These are phyloP conservation scores for Alternaria conjuncta DNA, from an alignment of 2,329 filamentous ascomycete species.

Conservation along the genomic window DNA sequence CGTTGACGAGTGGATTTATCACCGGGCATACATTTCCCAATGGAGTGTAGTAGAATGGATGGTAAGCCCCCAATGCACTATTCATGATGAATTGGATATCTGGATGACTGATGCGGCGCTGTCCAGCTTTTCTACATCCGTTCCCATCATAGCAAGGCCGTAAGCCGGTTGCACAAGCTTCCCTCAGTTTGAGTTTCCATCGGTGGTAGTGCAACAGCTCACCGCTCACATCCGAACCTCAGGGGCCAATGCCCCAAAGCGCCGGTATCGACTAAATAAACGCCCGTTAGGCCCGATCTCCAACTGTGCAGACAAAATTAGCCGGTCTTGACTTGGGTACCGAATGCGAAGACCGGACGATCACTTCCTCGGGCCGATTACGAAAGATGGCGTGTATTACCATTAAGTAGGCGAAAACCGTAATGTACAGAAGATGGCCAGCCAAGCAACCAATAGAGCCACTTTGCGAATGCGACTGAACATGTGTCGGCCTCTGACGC, in stretches of 20 bases:
- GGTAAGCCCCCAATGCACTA: background rate
- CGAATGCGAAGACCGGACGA: background rate
- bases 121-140: background rate
- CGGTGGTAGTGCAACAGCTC: background rate
- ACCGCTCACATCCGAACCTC: background rate
- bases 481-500: background rate
- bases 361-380: background rate
- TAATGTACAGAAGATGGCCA: background rate
- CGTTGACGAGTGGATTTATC: background rate
- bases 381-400: background rate
- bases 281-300: background rate
- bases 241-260: background rate
- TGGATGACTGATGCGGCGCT: background rate
- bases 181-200: background rate
- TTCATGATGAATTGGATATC: background rate
- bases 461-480: background rate
- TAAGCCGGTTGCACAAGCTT: background rate
- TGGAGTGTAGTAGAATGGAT: background rate
- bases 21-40: background rate
- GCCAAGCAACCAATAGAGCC: background rate
- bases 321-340: background rate
- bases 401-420: background rate
- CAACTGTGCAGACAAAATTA: background rate
- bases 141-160: background rate
- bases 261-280: background rate